Percentiles rank a stretch among this genome's conserved stretches.
phyloP scores from a whole-genome alignment of 495 filamentous ascomycete species.

The Sabuloglossum arenarium region DNA sequence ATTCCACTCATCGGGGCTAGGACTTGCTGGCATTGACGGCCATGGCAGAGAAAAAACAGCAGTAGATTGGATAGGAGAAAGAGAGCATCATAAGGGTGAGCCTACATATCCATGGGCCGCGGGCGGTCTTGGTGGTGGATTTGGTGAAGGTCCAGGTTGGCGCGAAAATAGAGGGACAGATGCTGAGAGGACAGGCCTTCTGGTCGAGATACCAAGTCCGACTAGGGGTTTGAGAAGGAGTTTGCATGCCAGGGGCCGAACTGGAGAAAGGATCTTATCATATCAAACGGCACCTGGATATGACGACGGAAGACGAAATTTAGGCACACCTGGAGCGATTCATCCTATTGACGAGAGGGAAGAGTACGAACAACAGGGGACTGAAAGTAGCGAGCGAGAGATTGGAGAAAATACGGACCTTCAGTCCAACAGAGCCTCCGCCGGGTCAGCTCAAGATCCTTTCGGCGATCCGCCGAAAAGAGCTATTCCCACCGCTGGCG shows the following conservation, averaged over 20 bases:
- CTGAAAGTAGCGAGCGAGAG: constrained; percentile 8
- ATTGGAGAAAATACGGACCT: neutral
- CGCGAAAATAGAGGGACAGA: constrained; percentile 13
- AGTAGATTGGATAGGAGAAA: constrained; percentile 1
- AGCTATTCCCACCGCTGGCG: constrained; percentile 10
- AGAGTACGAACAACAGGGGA: constrained; percentile 29
- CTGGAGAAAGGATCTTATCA: constrained; percentile 3
- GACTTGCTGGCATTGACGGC: constrained; percentile 1
- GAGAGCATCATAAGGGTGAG: neutral
- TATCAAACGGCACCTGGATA: constrained; percentile 24
- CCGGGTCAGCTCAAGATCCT: constrained; percentile 10
- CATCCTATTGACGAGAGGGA: constrained; percentile 39
- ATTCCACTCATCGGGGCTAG: neutral
- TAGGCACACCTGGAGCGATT: constrained; percentile 20
- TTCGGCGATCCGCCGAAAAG: constrained; percentile 14
- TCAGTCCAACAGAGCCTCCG: constrained; percentile 6
- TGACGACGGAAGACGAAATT: constrained; percentile 25
- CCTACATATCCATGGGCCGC: constrained; percentile 9
- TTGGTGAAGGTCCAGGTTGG: constrained; percentile 7
- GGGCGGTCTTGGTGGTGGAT: neutral
- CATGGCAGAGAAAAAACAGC: constrained; percentile 8
- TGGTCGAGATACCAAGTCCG: constrained; percentile 33
- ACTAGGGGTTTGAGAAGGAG: constrained; percentile 27
- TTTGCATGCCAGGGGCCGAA: constrained; percentile 17
- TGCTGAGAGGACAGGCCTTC: constrained; percentile 32